Base-by-base conservation (phyloP, 768 basidiomycete genomes). In the Russula griseocarnosa region DNA sequence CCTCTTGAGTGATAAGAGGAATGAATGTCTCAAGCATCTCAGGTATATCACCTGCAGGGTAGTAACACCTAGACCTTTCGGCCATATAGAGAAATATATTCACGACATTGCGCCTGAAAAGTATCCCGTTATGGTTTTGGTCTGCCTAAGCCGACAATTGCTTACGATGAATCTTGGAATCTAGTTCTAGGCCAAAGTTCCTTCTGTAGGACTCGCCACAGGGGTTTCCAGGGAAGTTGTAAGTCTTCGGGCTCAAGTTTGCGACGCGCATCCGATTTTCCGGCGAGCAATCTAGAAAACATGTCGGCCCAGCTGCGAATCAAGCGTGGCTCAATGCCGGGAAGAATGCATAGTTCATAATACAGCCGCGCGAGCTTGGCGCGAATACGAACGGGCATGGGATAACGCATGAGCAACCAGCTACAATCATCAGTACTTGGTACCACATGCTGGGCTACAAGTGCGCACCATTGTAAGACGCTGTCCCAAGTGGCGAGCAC, bases 341-440 rank as follows among this genome's bases (percentile, higher is more conserved):
- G 91, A 9, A 90, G 72, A 38, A 90, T 75, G 72, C 82, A 84
- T n/a, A 93, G 75, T 70, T 92, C 88, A 70, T 88, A 92, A 74
- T 92, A 92, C 54, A 93, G 75, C 42, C 79, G 80, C 16, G 86
- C 88, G 58, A 93, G 83, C 72, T 84, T 86, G 24, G 86, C 85
- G 20, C 91, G 87, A 52, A 83, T 84, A 36, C 83, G 69, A 62
- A 82, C 88, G 50, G 81, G 74, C 69, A 93, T 82, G 3, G 90
- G 91, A 73, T 92, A 93, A 46, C 85, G 84, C 85, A 92, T 84
- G 67, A 87, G 77, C 54, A 92, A 73, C 90, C 91, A 93, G 74
- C 90, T 92, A 66, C 34, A 36, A 0, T 14, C 20, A 30, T 30
- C 14, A 50, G 42, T 50, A 61, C 28, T 61, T 30, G 58, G 8